Percentiles rank a stretch among this genome's conserved stretches.
phyloP scores from a whole-genome alignment of 2,329 filamentous ascomycete genomes.

The Drechslerella coelobrocha region DNA sequence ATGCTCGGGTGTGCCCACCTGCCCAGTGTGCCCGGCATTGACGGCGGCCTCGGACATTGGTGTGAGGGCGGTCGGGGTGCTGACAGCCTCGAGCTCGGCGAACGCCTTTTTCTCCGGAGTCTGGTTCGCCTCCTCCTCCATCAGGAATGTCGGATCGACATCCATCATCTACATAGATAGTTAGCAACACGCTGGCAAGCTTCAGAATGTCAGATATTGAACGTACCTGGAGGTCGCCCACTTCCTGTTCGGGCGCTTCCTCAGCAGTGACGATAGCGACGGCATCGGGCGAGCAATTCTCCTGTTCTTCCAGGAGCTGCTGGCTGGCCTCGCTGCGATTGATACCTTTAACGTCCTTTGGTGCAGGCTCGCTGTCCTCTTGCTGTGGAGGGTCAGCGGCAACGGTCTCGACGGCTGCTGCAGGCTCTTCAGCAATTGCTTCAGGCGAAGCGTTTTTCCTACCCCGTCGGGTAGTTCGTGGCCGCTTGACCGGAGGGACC shows the following conservation, averaged over 20 bases:
- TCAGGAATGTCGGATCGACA: conserved; percentile 17
- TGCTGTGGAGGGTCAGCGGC: background rate
- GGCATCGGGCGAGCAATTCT: background rate
- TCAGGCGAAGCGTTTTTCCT: background rate
- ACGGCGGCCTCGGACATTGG: conserved; percentile 41
- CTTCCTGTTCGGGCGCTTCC: background rate
- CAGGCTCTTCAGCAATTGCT: background rate
- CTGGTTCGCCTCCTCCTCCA: conserved; percentile 21
- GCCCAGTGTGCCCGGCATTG: conserved; percentile 37
- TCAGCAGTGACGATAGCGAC: background rate
- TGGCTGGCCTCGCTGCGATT: background rate
- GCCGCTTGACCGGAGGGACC: background rate
- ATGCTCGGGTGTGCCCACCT: background rate
- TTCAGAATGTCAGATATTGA: background rate
- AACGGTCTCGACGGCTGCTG: background rate
- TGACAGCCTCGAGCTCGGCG: conserved; percentile 5
- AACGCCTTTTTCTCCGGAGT: conserved; percentile 20
- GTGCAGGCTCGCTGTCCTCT: background rate
- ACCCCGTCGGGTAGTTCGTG: background rate
- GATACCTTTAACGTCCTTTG: background rate
- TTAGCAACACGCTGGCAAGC: background rate
- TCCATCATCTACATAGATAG: conserved; percentile 23
- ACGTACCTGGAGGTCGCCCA: conserved; percentile 8
- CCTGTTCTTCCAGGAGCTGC: background rate
- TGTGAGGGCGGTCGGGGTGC: conserved; percentile 21